phyloP scores from a whole-genome alignment of 2,329 filamentous ascomycete genomes.

The Colletotrichum noveboracense region DNA sequence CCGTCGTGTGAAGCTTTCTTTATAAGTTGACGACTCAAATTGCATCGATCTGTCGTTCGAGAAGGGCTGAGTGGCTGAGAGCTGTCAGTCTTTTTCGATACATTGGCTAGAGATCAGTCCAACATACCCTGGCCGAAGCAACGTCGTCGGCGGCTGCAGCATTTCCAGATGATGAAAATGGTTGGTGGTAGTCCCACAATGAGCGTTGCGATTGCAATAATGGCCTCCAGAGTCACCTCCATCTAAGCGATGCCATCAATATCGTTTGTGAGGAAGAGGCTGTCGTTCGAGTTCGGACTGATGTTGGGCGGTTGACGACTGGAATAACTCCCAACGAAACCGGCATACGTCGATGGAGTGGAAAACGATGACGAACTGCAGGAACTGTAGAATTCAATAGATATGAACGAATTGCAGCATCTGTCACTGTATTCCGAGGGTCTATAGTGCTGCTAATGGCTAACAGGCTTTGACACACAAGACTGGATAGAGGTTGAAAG shows the following conservation, averaged over 20 bases:
- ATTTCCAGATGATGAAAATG: background rate
- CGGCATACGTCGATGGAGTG: too few species aligned
- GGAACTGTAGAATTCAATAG: too few species aligned
- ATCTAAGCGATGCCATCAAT: background rate
- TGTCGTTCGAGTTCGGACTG: too few species aligned
- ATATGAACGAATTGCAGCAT: too few species aligned
- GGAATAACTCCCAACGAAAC: too few species aligned
- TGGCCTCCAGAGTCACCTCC: slow-evolving; percentile 9
- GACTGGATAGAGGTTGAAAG: too few species aligned
- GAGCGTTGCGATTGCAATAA: background rate
- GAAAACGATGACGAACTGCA: too few species aligned
- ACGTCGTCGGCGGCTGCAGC: background rate
- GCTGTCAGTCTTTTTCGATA: background rate
- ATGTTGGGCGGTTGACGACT: too few species aligned
- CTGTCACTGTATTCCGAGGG: too few species aligned
- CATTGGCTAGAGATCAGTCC: background rate
- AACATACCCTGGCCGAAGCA: background rate
- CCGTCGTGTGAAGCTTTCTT: background rate
- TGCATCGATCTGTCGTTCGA: background rate
- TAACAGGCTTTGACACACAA: too few species aligned
- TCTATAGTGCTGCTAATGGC: too few species aligned
- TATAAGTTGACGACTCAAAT: background rate
- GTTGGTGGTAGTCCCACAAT: background rate
- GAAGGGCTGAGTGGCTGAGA: background rate
- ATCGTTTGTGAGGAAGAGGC: too few species aligned